phyloP scores from a whole-genome alignment of 345 rosid genomes.

The Sisymbrium altissimum region DNA sequence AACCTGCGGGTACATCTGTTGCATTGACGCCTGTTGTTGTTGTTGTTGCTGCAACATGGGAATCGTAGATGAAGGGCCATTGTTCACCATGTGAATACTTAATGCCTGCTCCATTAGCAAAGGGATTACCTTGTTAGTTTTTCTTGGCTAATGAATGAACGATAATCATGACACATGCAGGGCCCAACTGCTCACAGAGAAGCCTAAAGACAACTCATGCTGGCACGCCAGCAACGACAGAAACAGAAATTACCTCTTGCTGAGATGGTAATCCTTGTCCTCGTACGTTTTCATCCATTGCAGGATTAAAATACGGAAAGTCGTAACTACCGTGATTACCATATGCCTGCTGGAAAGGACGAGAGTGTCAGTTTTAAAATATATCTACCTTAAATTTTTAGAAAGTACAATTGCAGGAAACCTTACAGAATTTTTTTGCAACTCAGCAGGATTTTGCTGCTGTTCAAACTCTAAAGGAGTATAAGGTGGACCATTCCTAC shows the following conservation, averaged over 20 bases:
- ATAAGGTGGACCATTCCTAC: constrained; percentile 44
- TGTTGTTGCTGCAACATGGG: constrained; percentile 2
- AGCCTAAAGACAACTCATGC: neutral
- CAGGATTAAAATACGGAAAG: neutral
- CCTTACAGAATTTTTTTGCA: constrained; percentile 55
- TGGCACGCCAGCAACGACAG: constrained; percentile 6
- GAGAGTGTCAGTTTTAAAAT: neutral
- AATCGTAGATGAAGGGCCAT: neutral
- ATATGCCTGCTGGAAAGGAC: neutral
- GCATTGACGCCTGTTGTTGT: neutral
- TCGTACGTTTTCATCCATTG: neutral
- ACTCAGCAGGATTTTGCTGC: constrained; percentile 61
- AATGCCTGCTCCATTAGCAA: neutral
- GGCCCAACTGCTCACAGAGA: neutral
- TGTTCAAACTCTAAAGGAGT: constrained; percentile 56
- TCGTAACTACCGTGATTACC: neutral
- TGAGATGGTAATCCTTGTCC: constrained; percentile 36
- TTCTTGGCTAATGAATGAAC: neutral
- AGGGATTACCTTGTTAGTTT: neutral
- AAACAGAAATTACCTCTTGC: constrained; percentile 63
- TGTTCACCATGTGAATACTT: neutral
- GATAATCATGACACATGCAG: neutral
- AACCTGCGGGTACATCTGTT: constrained; percentile 5
- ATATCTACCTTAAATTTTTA: constrained; percentile 7
- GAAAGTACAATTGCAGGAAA: neutral